Evolutionary conservation across 306 rosid genomes (phyloP), one percentile per base, ranked within the genome.

Genomic region (Medicago lupulina): DNA sequence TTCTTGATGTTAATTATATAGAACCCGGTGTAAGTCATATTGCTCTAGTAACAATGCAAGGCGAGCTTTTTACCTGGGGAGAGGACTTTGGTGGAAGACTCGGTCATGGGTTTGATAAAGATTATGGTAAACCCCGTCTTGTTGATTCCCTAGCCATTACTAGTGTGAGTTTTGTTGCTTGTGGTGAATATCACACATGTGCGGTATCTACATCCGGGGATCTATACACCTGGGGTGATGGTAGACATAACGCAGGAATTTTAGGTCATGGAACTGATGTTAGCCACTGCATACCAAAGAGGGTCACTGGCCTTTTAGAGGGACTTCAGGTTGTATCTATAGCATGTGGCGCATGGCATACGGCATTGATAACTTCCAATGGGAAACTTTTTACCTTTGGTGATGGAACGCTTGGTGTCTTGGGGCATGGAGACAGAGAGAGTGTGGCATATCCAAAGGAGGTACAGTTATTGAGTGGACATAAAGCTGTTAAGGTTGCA

Each of bases 41-140:
- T 70, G 93, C 92, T 76, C 90, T 96, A 7, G 92, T 90, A 36
- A 96, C 99, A 59, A 88, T 92, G 87, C 97, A 96, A 77, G 99
- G 99, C 57, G 99, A 96, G 85, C 90, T 92, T 85, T 96, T 96
- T 78, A 90, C 98, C 10, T 96, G 99, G 99, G 99, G 99, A 64
- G 99, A 92, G 79, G 98, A 90, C 77, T 89, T 85, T 64, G 98
- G 97, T 1, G 99, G 99, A 80, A 86, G 93, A 66, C 97, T 96
- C 36, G 99, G 99, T 31, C 98, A 90, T 74, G 99, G 99, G 41
- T 69, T 82, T 67, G 96, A 92, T 76, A 90, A 81, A 83, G 85
- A 87, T 76, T 84, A 73, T 51, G 78, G 90, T 58, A 80, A 51
- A 54, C 99, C 98, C 11, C 85, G 41, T 17, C 92, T 92, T 61